phyloP scores from a whole-genome alignment of 208 protist species.

The Trypanosomatidae sp. region DNA sequence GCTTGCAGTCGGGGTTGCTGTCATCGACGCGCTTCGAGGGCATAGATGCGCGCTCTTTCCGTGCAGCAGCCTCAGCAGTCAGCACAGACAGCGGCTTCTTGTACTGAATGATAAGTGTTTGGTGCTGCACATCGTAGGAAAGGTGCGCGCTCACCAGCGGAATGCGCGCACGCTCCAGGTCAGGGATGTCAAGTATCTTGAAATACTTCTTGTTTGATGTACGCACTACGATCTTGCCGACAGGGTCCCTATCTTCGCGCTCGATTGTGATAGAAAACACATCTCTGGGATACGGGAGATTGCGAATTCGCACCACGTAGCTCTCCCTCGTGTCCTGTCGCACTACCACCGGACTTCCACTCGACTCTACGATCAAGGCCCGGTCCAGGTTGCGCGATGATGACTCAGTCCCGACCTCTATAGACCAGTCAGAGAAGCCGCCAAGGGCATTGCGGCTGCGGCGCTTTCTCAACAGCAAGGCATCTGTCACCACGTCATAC shows the following conservation, averaged over 20 bases:
- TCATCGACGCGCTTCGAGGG: conserved; percentile 67
- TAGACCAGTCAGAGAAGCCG: conserved; percentile 75
- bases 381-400: conserved; percentile 54
- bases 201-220: conserved; percentile 97
- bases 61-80: conserved; percentile 63
- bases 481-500: conserved; percentile 93
- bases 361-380: conserved; percentile 72
- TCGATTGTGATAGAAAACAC: conserved; percentile 89
- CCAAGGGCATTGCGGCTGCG: conserved; percentile 77
- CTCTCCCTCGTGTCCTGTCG: conserved; percentile 80
- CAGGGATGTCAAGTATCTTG: conserved; percentile 87
- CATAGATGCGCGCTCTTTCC: conserved; percentile 76
- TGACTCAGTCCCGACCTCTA: conserved; percentile 87
- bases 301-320: conserved; percentile 92
- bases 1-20: conserved; percentile 51
- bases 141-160: conserved; percentile 65
- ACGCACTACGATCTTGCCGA: conserved; percentile 91
- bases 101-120: conserved; percentile 93
- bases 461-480: conserved; percentile 88
- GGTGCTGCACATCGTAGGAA: conserved; percentile 85
- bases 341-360: conserved; percentile 77
- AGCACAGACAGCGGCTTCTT: conserved; percentile 85
- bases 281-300: conserved; percentile 89
- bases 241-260: conserved; percentile 26
- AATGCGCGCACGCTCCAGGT: conserved; percentile 66